A percentile compares a stretch with the other conserved stretches of the same genome.
These are phyloP conservation scores for Suhomyces bribrorum DNA, from an alignment of 1,139 yeast genomes.

Conservation along the genomic window DNA sequence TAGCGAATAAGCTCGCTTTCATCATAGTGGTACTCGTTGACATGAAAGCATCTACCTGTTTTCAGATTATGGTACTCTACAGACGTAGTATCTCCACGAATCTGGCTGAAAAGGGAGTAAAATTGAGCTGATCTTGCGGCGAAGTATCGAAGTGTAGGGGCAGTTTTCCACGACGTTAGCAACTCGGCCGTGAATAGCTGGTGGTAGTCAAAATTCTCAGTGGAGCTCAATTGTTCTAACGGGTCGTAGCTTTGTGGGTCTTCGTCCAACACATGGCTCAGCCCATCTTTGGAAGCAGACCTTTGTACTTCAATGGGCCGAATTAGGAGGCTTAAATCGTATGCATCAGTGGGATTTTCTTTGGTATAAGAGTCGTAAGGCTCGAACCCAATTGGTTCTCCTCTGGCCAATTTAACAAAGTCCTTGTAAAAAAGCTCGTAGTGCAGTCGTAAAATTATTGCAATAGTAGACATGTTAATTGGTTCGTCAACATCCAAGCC, in stretches of 20 bases:
- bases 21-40: conserved; percentile 38
- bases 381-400: conserved; percentile 44
- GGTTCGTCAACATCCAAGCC: conserved; percentile 52
- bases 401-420: conserved; percentile 46
- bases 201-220: conserved; percentile 14
- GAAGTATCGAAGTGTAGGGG: conserved; percentile 58
- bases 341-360: conserved; percentile 8
- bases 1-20: conserved; percentile 25
- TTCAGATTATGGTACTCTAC: conserved; percentile 55
- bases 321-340: conserved; percentile 11
- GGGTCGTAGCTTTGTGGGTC: not conserved
- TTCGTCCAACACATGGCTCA: conserved; percentile 1
- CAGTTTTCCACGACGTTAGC: conserved; percentile 47
- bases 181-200: conserved; percentile 18
- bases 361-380: conserved; percentile 33
- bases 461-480: conserved; percentile 38
- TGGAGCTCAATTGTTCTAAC: not conserved
- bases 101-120: conserved; percentile 28
- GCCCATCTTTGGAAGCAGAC: not conserved
- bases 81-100: conserved; percentile 35
- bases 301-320: not conserved
- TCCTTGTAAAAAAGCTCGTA: conserved; percentile 41
- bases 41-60: conserved; percentile 38
- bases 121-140: conserved; percentile 57
- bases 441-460: conserved; percentile 38